Evolutionary conservation across 2,329 filamentous ascomycete species (phyloP).

Genomic region (Apiospora malaysiana): DNA sequence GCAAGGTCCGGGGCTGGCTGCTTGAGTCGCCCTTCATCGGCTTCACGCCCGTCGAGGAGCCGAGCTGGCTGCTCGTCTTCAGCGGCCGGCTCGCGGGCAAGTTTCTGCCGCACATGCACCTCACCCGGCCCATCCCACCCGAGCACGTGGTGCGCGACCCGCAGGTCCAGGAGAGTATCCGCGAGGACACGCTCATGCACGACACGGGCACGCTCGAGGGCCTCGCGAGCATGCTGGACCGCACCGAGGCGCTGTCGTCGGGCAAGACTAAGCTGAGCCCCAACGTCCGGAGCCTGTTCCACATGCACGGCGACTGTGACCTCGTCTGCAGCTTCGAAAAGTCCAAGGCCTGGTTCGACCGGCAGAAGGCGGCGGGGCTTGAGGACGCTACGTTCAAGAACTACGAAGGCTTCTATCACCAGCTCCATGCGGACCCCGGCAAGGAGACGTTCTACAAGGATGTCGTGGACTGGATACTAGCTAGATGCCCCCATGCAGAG

Average conservation of each 20-base stretch:
- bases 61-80: conserved; percentile 66
- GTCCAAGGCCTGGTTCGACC: conserved; percentile 68
- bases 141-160: conserved; percentile 72
- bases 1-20: conserved; percentile 73
- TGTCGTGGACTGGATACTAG: conserved; percentile 70
- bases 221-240: conserved; percentile 77
- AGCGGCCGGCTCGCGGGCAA: conserved; percentile 71
- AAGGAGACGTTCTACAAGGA: conserved; percentile 63
- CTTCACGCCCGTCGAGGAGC: conserved; percentile 69
- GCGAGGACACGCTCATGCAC: conserved; percentile 75
- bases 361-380: conserved; percentile 48
- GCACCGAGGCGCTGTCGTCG: conserved; percentile 64
- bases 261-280: conserved; percentile 60
- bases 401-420: conserved; percentile 82
- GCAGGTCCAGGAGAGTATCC: conserved; percentile 63
- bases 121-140: conserved; percentile 69
- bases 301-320: conserved; percentile 81
- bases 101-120: conserved; percentile 70
- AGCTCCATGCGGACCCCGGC: conserved; percentile 67
- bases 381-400: conserved; percentile 73
- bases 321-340: conserved; percentile 69
- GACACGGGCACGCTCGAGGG: conserved; percentile 87
- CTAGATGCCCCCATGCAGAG: conserved; percentile 36
- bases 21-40: conserved; percentile 81
- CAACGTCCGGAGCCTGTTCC: conserved; percentile 68